These are phyloP conservation scores for Dicorynia guianensis DNA, from an alignment of 306 rosid species.

Conservation along the genomic window DNA sequence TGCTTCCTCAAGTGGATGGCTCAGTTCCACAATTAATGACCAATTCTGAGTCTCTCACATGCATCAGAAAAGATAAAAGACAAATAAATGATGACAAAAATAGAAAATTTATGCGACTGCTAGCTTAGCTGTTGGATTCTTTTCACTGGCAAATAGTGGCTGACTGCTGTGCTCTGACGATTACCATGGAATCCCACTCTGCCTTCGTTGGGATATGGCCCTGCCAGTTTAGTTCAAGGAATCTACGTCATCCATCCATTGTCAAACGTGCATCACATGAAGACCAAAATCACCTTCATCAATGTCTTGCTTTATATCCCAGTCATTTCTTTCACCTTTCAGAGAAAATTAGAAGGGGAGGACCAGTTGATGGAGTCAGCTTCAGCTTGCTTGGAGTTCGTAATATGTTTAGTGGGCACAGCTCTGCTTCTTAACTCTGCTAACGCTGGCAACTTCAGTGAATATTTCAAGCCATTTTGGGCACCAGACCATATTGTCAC, in stretches of 20 bases:
- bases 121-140: background rate
- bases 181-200: background rate
- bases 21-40: no score
- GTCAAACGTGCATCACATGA: background rate
- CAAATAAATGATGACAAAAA: no score
- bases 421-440: background rate
- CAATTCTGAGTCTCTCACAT: no score
- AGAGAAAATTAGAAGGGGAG: no score
- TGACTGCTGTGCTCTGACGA: background rate
- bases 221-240: background rate
- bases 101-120: background rate
- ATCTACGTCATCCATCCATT: background rate
- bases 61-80: no score
- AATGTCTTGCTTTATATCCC: background rate
- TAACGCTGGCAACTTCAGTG: conserved; percentile 7
- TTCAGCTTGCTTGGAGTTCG: background rate
- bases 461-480: conserved; percentile 25
- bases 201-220: background rate
- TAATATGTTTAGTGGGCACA: background rate
- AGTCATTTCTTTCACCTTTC: background rate
- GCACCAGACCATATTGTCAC: conserved; percentile 25
- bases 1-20: no score
- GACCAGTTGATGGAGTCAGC: background rate
- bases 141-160: background rate
- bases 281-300: background rate